These are phyloP conservation scores for Flaveria floridana DNA, from an alignment of 140 eudicot genomes.

Conservation along the genomic window DNA sequence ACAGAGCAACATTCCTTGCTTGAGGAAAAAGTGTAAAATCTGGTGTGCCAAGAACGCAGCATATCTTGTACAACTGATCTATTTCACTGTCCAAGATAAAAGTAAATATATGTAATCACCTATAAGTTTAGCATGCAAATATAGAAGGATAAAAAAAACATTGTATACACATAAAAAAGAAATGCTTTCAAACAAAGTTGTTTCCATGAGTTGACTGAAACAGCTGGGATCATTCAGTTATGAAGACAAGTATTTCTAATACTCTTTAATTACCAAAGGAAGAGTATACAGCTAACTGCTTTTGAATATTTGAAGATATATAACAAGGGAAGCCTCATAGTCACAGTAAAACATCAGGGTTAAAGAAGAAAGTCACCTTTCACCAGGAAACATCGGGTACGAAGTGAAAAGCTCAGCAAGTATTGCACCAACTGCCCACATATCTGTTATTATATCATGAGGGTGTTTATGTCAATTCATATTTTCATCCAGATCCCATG, in stretches of 20 bases:
- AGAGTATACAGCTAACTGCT: too few relatives aligned
- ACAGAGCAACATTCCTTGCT: slow-evolving; percentile 57
- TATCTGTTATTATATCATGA: slow-evolving; percentile 44
- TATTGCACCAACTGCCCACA: slow-evolving; percentile 99
- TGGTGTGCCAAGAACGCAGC: slow-evolving; percentile 82
- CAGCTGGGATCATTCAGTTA: not conserved
- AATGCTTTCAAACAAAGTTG: not conserved
- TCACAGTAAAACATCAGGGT: not conserved
- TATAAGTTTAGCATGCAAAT: not conserved
- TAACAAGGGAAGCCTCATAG: not conserved
- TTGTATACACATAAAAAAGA: not conserved
- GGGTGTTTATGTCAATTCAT: slow-evolving; percentile 6
- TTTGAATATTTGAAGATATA: too few relatives aligned
- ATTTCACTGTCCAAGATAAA: slow-evolving; percentile 72
- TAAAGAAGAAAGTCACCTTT: slow-evolving; percentile 46
- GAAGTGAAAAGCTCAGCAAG: slow-evolving; percentile 88
- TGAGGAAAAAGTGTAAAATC: slow-evolving; percentile 72
- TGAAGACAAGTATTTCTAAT: not conserved
- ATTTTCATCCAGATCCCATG: slow-evolving; percentile 1
- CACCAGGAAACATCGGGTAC: slow-evolving; percentile 86
- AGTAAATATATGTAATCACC: slow-evolving; percentile 17
- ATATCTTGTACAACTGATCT: slow-evolving; percentile 90
- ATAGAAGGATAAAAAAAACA: not conserved
- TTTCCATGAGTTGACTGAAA: slow-evolving; percentile 4
- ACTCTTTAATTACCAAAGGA: too few relatives aligned